A percentile compares a stretch with the other conserved stretches of the same genome.
These are phyloP conservation scores for Monoraphidium neglectum DNA, from an alignment of 139 green algal genomes.

Conservation along the genomic window DNA sequence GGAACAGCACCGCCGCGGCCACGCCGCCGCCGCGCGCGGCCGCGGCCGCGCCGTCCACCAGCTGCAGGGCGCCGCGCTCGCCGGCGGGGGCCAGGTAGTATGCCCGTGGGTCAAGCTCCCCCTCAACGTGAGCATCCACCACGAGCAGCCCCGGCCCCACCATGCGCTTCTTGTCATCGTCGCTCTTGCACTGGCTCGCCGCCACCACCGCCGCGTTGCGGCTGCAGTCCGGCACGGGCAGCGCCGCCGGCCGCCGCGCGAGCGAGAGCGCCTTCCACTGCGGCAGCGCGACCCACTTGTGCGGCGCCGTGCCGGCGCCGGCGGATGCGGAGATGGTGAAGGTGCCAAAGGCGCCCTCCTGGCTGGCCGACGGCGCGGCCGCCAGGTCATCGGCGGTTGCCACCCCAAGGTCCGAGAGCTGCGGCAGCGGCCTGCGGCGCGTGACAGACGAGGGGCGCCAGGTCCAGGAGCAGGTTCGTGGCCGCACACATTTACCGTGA, in stretches of 20 bases:
- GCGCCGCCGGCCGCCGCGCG: slow-evolving; percentile 54
- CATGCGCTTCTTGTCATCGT: slow-evolving; percentile 60
- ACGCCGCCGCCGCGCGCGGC: background rate
- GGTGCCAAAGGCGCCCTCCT: slow-evolving; percentile 60
- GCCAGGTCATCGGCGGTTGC: slow-evolving; percentile 32
- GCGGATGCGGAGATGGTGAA: slow-evolving; percentile 39
- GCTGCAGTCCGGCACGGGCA: slow-evolving; percentile 60
- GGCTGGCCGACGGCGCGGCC: slow-evolving; percentile 47
- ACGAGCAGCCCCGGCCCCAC: slow-evolving; percentile 70
- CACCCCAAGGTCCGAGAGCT: background rate
- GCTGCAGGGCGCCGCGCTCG: slow-evolving; percentile 8
- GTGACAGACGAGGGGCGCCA: too few species aligned
- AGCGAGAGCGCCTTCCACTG: slow-evolving; percentile 70
- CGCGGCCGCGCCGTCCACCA: slow-evolving; percentile 38
- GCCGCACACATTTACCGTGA: too few species aligned
- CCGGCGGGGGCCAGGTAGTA: slow-evolving; percentile 50
- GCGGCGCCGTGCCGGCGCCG: too few species aligned
- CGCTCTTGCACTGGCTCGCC: slow-evolving; percentile 47
- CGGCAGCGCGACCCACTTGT: slow-evolving; percentile 64
- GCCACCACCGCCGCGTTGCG: slow-evolving; percentile 37
- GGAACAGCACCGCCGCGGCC: slow-evolving; percentile 58
- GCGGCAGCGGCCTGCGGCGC: slow-evolving; percentile 8
- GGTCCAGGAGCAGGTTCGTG: background rate
- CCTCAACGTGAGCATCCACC: slow-evolving; percentile 35
- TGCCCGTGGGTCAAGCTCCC: slow-evolving; percentile 1